phyloP scores from a whole-genome alignment of 768 basidiomycete genomes.

The Megacollybia marginata region DNA sequence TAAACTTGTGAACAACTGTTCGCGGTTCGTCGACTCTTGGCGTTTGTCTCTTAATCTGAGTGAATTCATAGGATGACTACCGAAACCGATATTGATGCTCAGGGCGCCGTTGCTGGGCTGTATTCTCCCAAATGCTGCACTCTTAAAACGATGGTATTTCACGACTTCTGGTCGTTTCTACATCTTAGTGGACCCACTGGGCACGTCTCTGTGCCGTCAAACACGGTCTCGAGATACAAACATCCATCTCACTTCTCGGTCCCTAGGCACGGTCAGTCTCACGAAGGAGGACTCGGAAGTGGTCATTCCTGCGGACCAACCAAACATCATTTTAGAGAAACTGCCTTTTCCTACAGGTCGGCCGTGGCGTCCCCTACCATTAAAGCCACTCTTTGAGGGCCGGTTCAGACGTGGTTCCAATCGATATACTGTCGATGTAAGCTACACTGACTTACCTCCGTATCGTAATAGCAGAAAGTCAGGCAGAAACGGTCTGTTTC shows the following conservation, averaged over 20 bases:
- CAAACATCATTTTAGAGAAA: background rate
- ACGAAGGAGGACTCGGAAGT: background rate
- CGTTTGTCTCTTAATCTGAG: background rate
- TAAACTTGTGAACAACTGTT: slow-evolving; percentile 18
- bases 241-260: background rate
- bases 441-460: background rate
- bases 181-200: background rate
- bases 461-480: background rate
- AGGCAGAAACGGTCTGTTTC: background rate
- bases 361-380: background rate
- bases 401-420: background rate
- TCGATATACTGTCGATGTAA: background rate
- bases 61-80: slow-evolving; percentile 60
- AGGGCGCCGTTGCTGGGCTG: slow-evolving; percentile 75
- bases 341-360: background rate
- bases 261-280: background rate
- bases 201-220: background rate
- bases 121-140: slow-evolving; percentile 11
- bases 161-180: background rate
- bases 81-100: slow-evolving; percentile 64
- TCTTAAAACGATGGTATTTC: background rate
- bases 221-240: background rate
- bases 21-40: slow-evolving; percentile 30
- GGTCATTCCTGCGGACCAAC: too few relatives aligned
- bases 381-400: background rate